A percentile compares a stretch with the other conserved stretches of the same genome.
Evolutionary conservation across 371 early-diverging fungal genomes (phyloP).

Genomic region (Mycotypha africana): DNA sequence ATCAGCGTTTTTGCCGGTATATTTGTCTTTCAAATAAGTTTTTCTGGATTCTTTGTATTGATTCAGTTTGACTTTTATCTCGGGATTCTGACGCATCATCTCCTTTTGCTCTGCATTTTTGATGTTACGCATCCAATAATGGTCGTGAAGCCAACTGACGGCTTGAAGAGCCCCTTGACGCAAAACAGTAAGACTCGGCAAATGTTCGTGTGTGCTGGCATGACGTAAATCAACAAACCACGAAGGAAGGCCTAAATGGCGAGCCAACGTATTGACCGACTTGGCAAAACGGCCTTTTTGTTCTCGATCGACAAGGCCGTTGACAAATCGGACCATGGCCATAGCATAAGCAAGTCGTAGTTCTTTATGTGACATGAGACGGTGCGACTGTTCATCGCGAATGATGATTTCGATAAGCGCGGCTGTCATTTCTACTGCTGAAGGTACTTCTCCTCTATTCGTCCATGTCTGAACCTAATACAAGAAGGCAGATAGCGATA

Average conservation of each 20-base stretch:
- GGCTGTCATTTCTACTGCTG: conserved; percentile 53
- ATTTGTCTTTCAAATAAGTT: conserved; percentile 19
- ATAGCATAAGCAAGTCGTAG: conserved; percentile 54
- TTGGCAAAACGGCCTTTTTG: conserved; percentile 47
- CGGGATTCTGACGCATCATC: background rate
- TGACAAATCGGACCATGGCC: conserved; percentile 56
- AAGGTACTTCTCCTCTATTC: conserved; percentile 54
- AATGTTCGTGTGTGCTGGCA: conserved; percentile 58
- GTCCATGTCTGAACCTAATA: conserved; percentile 60
- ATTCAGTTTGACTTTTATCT: conserved; percentile 21
- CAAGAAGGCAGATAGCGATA: no score
- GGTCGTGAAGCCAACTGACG: conserved; percentile 43
- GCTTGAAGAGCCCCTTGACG: conserved; percentile 49
- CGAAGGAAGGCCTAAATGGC: conserved; percentile 48
- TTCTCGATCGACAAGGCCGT: conserved; percentile 59
- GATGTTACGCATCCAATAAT: conserved; percentile 36
- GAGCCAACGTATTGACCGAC: conserved; percentile 51
- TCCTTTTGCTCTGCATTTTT: conserved; percentile 7
- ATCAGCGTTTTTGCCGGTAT: background rate
- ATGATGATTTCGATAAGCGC: conserved; percentile 49
- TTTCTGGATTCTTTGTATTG: conserved; percentile 38
- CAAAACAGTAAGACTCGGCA: conserved; percentile 56
- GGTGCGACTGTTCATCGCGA: conserved; percentile 34
- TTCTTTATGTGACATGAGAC: conserved; percentile 44
- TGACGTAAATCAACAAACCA: conserved; percentile 70